Base-by-base conservation (phyloP, 169 alveolate species). In the Plasmodium blacklocki region DNA sequence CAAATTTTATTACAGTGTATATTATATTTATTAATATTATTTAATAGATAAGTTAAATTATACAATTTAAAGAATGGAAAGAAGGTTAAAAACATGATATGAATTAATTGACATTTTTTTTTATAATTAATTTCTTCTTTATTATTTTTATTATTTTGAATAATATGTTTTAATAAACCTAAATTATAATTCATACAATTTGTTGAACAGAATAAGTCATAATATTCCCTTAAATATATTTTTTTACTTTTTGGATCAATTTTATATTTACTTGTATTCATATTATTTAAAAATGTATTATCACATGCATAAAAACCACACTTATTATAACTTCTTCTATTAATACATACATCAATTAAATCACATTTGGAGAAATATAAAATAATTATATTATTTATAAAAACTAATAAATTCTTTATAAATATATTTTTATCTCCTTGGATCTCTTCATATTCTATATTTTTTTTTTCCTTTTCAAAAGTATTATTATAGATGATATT, bases 251-350 rank as follows among this genome's bases (percentile, higher is more conserved):
- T 26, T 14, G 43, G 29, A 49, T 85, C 87, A 14, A 85, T 72
- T 71, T 72, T 85, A 23, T 85, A 85, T 39, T 71, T 85, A 32
- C 92, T 73, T 50, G 58, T 85, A 50, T 66, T 72, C 21, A 73
- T 19, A 73, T 47, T n/a, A 39, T 54, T 85, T 47, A 85, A 14
- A 23, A 85, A 85, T 9, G 19, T 19, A n/a, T 85, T 85, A 26
- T 85, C 87, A 71, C 92, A 85, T 21, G 92, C 92, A 54, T 85
- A 85, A 32, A 85, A 85, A 32, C 92, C 92, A 59, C 92, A 85
- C 39, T 59, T 85, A 50, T 85, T 85, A 59, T 59, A 85, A 45
- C 76, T 39, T 19, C 92, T 47, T 23, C 92, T 59, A 29, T 85
- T 85, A 23, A 85, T 85, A 19, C 92, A 85, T 11, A 85, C 75